Evolutionary conservation across 2,329 filamentous ascomycete genomes (phyloP).

Genomic region (Fusarium sp.): DNA sequence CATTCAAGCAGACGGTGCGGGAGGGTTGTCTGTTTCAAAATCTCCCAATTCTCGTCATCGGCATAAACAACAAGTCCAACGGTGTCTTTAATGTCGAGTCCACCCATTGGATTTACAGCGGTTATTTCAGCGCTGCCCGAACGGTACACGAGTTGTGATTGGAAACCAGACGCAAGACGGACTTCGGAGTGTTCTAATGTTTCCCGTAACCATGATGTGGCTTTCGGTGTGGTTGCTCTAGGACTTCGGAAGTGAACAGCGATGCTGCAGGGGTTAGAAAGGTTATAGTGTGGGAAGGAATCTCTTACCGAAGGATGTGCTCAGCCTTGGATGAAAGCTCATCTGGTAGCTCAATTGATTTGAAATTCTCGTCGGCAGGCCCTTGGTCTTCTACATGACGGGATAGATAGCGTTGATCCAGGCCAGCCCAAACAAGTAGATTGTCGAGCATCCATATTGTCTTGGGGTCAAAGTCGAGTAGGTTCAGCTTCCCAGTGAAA

Average conservation of each 20-base stretch:
- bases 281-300: rapidly evolving
- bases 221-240: conserved; percentile 18
- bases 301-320: conserved; percentile 36
- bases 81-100: conserved; percentile 38
- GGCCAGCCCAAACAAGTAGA: conserved; percentile 38
- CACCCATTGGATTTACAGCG: conserved; percentile 34
- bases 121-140: conserved; percentile 31
- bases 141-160: conserved; percentile 25
- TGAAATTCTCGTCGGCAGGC: conserved; percentile 19
- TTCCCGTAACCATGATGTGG: conserved; percentile 32
- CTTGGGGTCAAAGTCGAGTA: conserved; percentile 39
- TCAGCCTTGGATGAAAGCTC: conserved; percentile 39
- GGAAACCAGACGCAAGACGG: conserved; percentile 8
- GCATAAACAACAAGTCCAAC: conserved; percentile 38
- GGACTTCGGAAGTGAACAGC: conserved; percentile 43
- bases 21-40: conserved; percentile 33
- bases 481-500: conserved; percentile 32
- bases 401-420: conserved; percentile 42
- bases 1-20: conserved; percentile 44
- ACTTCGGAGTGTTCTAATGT: conserved; percentile 37
- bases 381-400: conserved; percentile 35
- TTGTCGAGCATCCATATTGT: conserved; percentile 42
- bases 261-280: conserved; percentile 20
- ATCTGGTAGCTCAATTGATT: conserved; percentile 33
- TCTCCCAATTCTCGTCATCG: conserved; percentile 40